Base-by-base conservation (phyloP, 169 alveolate genomes). In the Plasmodium billcollinsi region DNA sequence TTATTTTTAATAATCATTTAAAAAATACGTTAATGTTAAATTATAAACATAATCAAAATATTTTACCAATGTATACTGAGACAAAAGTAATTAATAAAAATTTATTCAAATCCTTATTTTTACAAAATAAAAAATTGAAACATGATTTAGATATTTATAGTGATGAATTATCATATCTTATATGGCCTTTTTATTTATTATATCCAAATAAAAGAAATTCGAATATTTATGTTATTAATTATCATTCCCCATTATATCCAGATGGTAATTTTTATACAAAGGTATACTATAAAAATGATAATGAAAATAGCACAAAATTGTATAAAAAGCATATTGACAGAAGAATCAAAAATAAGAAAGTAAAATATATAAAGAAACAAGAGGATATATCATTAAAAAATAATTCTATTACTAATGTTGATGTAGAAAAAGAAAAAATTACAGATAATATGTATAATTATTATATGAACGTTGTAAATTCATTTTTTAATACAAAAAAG, bases 111-210 rank as follows among this genome's bases (percentile, higher is more conserved):
- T 58, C 24, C 15, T 52, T 80, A 69, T 80, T 80, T 80, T 69
- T 80, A 62, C 39, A 67, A 20, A 54, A 80, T 56, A 39, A 80
- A 6, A 80, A 80, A 56, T 80, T 80, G 24, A 80, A 80, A 80
- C 69, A 18, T 39, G 90, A 80, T 39, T 8, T 80, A 45, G 90
- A 80, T 5, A 59, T 54, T 33, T 80, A 69, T 62, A 80, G 66
- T 62, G 90, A 54, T 26, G 52, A 24, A 24, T 56, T 69, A 6
- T 67, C 90, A 21, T 69, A 80, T 61, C 59, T n/a, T 47, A 14
- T 62, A 47, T 80, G 90, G 90, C 90, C 90, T 62, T 15, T 80
- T 50, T 80, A 80, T 69, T 20, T 80, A 43, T 58, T 80, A 61
- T 70, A 56, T 66, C 83, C 83, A 9, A 20, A 54, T 58, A 80